phyloP scores from a whole-genome alignment of 805 yeast genomes.

The Brettanomyces custersianus region DNA sequence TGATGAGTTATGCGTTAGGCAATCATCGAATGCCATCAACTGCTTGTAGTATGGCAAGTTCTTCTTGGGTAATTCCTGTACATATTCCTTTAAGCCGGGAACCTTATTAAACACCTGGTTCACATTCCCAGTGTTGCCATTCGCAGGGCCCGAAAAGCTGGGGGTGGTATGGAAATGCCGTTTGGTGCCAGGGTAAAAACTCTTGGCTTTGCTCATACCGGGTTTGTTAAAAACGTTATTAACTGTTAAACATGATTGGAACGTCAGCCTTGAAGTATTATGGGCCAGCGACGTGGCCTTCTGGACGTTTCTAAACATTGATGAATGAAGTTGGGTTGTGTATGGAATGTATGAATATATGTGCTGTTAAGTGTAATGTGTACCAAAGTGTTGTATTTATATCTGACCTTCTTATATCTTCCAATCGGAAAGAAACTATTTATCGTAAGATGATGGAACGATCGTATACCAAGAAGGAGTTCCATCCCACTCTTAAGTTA shows the following conservation, averaged over 20 bases:
- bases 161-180: neutral
- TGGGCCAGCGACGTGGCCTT: slow-evolving; percentile 5
- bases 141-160: neutral
- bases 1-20: slow-evolving; percentile 25
- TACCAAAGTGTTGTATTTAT: too few relatives aligned
- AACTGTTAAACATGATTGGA: slow-evolving; percentile 15
- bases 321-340: too few relatives aligned
- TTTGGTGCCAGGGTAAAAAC: neutral
- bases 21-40: slow-evolving; percentile 44
- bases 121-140: slow-evolving; percentile 3
- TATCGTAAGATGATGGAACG: too few relatives aligned
- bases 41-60: slow-evolving; percentile 43
- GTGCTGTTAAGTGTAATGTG: too few relatives aligned
- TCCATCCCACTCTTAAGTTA: too few relatives aligned
- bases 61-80: slow-evolving; percentile 17
- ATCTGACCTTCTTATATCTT: too few relatives aligned
- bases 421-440: too few relatives aligned
- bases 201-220: neutral
- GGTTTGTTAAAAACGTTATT: slow-evolving; percentile 15
- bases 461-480: too few relatives aligned
- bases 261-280: slow-evolving; percentile 7
- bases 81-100: slow-evolving; percentile 6
- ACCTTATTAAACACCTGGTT: neutral
- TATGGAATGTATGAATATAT: slow-evolving; percentile 6
- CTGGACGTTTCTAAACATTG: slow-evolving; percentile 17